Base-by-base conservation (phyloP, 495 filamentous ascomycete genomes). In the Hypomontagnella monticulosa region DNA sequence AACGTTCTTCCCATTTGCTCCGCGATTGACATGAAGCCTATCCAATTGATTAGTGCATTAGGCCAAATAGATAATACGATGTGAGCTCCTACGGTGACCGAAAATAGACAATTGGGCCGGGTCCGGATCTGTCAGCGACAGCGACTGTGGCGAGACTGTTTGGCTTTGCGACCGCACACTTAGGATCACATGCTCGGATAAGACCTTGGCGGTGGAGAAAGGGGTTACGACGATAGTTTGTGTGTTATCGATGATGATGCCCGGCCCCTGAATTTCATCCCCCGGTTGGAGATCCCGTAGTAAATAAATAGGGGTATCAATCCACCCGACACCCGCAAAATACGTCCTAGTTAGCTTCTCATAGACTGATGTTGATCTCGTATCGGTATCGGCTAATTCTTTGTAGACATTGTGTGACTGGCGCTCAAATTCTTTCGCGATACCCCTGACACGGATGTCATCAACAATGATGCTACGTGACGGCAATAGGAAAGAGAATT, bases 401-500 rank as follows among this genome's bases (percentile, higher is more conserved):
- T 23, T 52, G 36, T 64, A 64, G n/a, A 64, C 61, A 33, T 64
- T 64, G 47, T 64, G 61, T 14, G 53, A 52, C 5, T 57, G 38
- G 2, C 53, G 61, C 8, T 65, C 61, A 15, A 58, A 65, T 42
- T 61, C 51, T 20, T 53, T 60, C 10, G 63, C 61, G 15, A 59
- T 32, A 44, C 64, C 53, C 0, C 83, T 79, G 9, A 85, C 82
- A 43, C 83, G 81, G 20, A 85, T 75, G 49, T 85, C 81, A 41
- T 86, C 84, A 4, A 86, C 81, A 2, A 85, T 63, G 19, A 86
- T 78, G 0, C 78, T 67, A 10, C 81, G 71, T 5, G 79, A 79
- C 4, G 80, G 83, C 49, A 81, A 79, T 11, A 60, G 48, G 74
- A 86, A 86, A 20, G 76, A 76, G 53, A 86, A 86, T 53, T 86